These are phyloP conservation scores for Acacia concinna DNA, from an alignment of 331 rosid genomes.

Conservation along the genomic window DNA sequence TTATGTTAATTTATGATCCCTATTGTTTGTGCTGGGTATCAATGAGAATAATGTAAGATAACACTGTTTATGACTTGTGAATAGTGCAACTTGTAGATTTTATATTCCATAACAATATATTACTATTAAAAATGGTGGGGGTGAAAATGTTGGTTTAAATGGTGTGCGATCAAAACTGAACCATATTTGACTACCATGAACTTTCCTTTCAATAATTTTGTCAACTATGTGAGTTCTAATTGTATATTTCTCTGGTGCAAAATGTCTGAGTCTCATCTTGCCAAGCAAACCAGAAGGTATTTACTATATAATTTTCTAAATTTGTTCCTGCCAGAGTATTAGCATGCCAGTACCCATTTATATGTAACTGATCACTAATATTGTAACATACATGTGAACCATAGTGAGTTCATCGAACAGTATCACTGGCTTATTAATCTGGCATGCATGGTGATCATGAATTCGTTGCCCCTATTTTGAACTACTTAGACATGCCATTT, in stretches of 20 bases:
- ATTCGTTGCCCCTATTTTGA: neutral
- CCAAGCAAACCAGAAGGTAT: neutral
- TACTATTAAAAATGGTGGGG: neutral
- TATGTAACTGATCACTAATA: neutral
- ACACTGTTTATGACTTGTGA: neutral
- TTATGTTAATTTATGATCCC: neutral
- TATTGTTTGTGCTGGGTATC: neutral
- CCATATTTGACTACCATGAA: slow-evolving; percentile 1
- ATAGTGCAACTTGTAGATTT: neutral
- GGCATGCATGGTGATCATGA: neutral
- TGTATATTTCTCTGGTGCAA: slow-evolving; percentile 10
- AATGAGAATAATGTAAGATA: neutral
- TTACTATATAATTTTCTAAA: neutral
- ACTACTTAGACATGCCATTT: neutral
- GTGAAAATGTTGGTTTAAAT: neutral
- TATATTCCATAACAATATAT: neutral
- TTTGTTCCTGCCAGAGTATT: neutral
- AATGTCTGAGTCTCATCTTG: neutral
- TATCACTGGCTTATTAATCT: neutral
- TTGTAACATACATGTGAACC: neutral
- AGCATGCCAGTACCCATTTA: neutral
- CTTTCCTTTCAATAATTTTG: neutral
- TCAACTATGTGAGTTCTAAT: neutral
- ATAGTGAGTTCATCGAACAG: neutral
- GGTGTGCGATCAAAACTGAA: neutral